These are phyloP conservation scores for Trichoderma erinaceum DNA, from an alignment of 495 filamentous ascomycete species.

Conservation along the genomic window DNA sequence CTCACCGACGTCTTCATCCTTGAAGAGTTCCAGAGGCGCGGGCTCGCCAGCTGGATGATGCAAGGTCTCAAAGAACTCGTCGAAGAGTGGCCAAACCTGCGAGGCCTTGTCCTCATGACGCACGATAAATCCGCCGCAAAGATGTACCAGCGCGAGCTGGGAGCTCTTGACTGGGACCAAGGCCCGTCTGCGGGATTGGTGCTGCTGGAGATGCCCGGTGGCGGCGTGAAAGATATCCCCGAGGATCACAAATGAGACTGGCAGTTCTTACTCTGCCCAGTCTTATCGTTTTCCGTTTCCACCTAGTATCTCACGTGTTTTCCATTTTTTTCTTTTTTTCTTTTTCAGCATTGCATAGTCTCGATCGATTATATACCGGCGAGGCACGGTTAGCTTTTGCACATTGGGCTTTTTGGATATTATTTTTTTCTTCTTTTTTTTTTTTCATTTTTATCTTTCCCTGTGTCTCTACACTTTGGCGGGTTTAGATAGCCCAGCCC, in stretches of 20 bases:
- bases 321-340: conserved; percentile 74
- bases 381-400: conserved; percentile 10
- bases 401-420: background rate
- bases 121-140: conserved; percentile 28
- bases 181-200: conserved; percentile 20
- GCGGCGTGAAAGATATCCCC: conserved; percentile 13
- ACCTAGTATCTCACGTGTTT: conserved; percentile 34
- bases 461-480: background rate
- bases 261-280: conserved; percentile 59
- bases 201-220: conserved; percentile 29
- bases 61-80: conserved; percentile 50
- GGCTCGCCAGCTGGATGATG: conserved; percentile 59
- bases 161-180: conserved; percentile 35
- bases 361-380: background rate
- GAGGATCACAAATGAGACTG: conserved; percentile 14
- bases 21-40: conserved; percentile 48
- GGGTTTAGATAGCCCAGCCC: conserved; percentile 25
- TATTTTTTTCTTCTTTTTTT: background rate
- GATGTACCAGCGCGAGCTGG: conserved; percentile 45
- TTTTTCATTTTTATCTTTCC: background rate
- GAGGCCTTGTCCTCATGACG: conserved; percentile 51
- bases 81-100: conserved; percentile 48
- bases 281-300: conserved; percentile 45
- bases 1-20: conserved; percentile 64
- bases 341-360: conserved; percentile 32